These are phyloP conservation scores for Alternaria consortialis DNA, from an alignment of 2,329 filamentous ascomycete species.

Conservation along the genomic window DNA sequence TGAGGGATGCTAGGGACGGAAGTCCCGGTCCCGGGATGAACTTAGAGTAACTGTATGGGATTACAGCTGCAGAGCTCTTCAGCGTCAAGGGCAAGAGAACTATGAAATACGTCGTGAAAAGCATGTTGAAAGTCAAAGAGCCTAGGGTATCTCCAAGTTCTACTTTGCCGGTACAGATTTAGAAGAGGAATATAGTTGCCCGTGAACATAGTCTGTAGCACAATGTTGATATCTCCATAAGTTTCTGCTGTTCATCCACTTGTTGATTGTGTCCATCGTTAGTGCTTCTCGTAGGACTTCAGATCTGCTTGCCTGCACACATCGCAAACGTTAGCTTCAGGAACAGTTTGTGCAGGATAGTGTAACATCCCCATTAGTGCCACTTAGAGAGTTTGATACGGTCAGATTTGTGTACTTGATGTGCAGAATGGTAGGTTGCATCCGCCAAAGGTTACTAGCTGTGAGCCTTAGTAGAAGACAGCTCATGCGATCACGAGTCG, in stretches of 20 bases:
- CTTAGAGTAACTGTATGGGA: neutral
- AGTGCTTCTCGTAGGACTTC: neutral
- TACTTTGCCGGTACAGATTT: neutral
- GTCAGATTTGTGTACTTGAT: neutral
- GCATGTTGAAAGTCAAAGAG: neutral
- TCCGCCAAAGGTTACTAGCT: neutral
- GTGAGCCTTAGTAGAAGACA: neutral
- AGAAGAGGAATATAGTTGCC: neutral
- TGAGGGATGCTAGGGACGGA: conserved; percentile 16
- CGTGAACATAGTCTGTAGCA: neutral
- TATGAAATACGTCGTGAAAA: neutral
- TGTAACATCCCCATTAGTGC: neutral
- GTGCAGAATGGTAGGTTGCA: neutral
- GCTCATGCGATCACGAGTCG: neutral
- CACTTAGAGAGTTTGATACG: neutral
- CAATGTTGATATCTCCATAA: neutral
- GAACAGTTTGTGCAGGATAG: neutral
- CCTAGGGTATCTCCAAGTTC: neutral
- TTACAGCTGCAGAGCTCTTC: neutral
- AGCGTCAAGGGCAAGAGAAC: neutral
- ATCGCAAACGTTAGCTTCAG: neutral
- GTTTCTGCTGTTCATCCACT: neutral
- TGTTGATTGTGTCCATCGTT: neutral
- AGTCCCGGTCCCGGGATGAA: conserved; percentile 11
- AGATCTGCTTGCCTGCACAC: neutral